phyloP scores from a whole-genome alignment of 2,329 filamentous ascomycete species.

The Cladosporium sp. region DNA sequence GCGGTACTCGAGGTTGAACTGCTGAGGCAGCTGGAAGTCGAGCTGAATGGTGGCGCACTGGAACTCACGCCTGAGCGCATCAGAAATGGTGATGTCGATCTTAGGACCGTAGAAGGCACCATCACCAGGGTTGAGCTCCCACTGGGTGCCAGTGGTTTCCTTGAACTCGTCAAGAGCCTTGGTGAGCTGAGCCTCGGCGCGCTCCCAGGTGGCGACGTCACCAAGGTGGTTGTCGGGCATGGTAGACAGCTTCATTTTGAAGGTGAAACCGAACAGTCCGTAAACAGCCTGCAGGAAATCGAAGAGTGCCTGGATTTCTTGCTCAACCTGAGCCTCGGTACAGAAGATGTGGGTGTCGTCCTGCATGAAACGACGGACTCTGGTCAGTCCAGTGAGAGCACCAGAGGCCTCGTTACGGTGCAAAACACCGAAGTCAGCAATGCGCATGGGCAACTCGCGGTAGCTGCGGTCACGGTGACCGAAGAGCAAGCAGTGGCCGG shows the following conservation, averaged over 20 bases:
- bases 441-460: conserved; percentile 83
- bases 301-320: conserved; percentile 80
- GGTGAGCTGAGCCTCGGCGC: conserved; percentile 79
- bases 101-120: conserved; percentile 98
- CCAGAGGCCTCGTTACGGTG: conserved; percentile 96
- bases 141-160: conserved; percentile 63
- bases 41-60: conserved; percentile 95
- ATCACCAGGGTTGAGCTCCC: conserved; percentile 92
- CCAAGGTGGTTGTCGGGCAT: conserved; percentile 87
- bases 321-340: conserved; percentile 72
- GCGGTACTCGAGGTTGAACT: conserved; percentile 86
- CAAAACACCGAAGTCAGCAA: conserved; percentile 93
- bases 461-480: conserved; percentile 82
- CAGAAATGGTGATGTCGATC: conserved; percentile 93
- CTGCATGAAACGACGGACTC: conserved; percentile 92
- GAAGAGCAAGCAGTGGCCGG: conserved; percentile 89
- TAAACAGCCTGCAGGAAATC: conserved; percentile 83
- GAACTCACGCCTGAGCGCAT: conserved; percentile 80
- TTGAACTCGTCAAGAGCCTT: conserved; percentile 78
- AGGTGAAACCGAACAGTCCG: conserved; percentile 81
- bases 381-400: conserved; percentile 84
- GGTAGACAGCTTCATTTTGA: conserved; percentile 94
- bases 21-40: conserved; percentile 81
- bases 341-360: conserved; percentile 98
- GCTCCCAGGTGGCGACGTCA: conserved; percentile 82